These are phyloP conservation scores for Bipolaris cookei DNA, from an alignment of 2,329 filamentous ascomycete genomes.

Conservation along the genomic window DNA sequence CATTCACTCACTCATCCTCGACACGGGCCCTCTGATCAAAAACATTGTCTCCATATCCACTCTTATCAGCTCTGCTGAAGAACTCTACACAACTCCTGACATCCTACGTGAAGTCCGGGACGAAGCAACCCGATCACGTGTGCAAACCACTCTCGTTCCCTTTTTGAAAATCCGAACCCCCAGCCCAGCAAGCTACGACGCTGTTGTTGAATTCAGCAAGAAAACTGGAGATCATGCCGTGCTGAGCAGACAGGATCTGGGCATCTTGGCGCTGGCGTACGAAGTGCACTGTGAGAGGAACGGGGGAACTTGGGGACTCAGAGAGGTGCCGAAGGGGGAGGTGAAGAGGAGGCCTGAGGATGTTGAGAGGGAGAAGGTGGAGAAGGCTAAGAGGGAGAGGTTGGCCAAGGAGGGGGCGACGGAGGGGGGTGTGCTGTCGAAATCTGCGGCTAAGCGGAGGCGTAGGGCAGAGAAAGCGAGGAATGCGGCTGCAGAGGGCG, in stretches of 20 bases:
- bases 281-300: slow-evolving; percentile 93
- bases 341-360: slow-evolving; percentile 61
- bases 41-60: slow-evolving; percentile 87
- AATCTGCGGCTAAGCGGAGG: slow-evolving; percentile 17
- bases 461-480: slow-evolving; percentile 6
- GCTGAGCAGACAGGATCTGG: slow-evolving; percentile 85
- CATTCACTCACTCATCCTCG: slow-evolving; percentile 83
- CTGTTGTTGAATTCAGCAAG: slow-evolving; percentile 83
- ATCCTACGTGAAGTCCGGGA: slow-evolving; percentile 90
- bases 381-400: slow-evolving; percentile 33
- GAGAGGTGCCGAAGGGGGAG: slow-evolving; percentile 80
- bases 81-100: slow-evolving; percentile 72
- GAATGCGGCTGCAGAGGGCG: not conserved
- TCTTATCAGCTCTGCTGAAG: slow-evolving; percentile 75
- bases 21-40: slow-evolving; percentile 91
- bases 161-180: slow-evolving; percentile 82
- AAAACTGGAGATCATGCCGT: slow-evolving; percentile 89
- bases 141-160: slow-evolving; percentile 83
- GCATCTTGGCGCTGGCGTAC: slow-evolving; percentile 87
- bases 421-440: slow-evolving; percentile 24
- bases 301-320: slow-evolving; percentile 84
- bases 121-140: slow-evolving; percentile 75
- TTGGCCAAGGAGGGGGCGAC: slow-evolving; percentile 32
- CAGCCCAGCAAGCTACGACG: slow-evolving; percentile 74
- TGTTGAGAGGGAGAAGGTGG: slow-evolving; percentile 24